Evolutionary conservation across 257 asterid species (phyloP).

Genomic region (Ilex asprella): DNA sequence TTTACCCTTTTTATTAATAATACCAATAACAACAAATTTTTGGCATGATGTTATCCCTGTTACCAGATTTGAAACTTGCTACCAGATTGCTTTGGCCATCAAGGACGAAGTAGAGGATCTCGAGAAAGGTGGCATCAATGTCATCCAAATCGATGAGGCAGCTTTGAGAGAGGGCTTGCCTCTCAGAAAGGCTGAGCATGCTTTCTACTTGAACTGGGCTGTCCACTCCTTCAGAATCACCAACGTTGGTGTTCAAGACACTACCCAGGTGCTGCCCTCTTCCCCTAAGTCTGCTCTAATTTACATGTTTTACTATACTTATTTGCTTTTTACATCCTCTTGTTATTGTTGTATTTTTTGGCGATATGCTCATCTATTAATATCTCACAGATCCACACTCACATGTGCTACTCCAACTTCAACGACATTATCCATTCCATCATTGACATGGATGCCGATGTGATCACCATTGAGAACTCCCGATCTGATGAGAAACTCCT

Average conservation of each 20-base stretch:
- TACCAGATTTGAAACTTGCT: constrained; percentile 79
- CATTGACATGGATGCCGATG: constrained; percentile 97
- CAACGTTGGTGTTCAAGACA: constrained; percentile 69
- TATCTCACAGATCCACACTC: constrained; percentile 78
- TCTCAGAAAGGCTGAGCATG: constrained; percentile 86
- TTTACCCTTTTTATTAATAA: neutral
- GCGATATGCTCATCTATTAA: neutral
- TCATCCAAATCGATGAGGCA: constrained; percentile 93
- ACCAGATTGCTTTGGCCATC: constrained; percentile 91
- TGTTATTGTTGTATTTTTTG: no score
- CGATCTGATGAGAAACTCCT: constrained; percentile 96
- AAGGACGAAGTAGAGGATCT: constrained; percentile 98
- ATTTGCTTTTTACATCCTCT: neutral
- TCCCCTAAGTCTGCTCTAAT: neutral
- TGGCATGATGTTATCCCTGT: constrained; percentile 6
- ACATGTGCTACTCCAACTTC: constrained; percentile 99
- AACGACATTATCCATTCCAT: constrained; percentile 94
- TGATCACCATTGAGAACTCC: constrained; percentile 96
- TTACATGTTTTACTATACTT: neutral
- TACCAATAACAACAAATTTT: neutral
- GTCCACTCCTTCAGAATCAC: constrained; percentile 98
- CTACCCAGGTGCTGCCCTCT: constrained; percentile 66
- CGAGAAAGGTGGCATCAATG: constrained; percentile 84
- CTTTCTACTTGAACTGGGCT: constrained; percentile 96
- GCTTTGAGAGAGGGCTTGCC: constrained; percentile 97